A percentile compares a stretch with the other conserved stretches of the same genome.
These are phyloP conservation scores for Cladorrhinum sp. DNA, from an alignment of 2,329 filamentous ascomycete genomes.

Conservation along the genomic window DNA sequence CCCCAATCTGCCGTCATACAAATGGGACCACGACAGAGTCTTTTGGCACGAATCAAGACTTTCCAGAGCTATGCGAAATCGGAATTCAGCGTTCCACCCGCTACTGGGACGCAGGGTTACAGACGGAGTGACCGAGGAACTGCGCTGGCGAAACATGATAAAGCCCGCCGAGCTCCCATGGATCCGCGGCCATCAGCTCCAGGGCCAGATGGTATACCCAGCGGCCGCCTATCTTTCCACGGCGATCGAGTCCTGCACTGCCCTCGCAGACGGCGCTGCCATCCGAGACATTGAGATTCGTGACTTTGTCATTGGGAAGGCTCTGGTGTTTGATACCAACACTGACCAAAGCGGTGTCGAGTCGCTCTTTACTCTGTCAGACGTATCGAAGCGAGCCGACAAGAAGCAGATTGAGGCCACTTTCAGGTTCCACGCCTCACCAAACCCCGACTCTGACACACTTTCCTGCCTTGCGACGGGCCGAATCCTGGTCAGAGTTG, in stretches of 20 bases:
- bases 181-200: conserved; percentile 41
- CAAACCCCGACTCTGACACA: neutral
- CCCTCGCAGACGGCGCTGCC: conserved; percentile 21
- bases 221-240: conserved; percentile 19
- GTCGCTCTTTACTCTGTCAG: neutral
- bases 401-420: neutral
- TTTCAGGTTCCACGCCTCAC: neutral
- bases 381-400: neutral
- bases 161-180: conserved; percentile 33
- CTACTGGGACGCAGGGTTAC: neutral
- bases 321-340: conserved; percentile 1
- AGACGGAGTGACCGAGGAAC: neutral
- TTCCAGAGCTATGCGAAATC: neutral
- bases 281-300: neutral
- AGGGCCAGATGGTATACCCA: conserved; percentile 42
- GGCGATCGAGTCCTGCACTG: conserved; percentile 6
- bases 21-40: neutral
- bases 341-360: neutral
- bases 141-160: conserved; percentile 25
- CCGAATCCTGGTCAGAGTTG: neutral
- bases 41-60: neutral
- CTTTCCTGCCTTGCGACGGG: neutral
- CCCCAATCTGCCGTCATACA: neutral
- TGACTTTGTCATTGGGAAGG: neutral
- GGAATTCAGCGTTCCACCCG: neutral